A percentile compares a stretch with the other conserved stretches of the same genome.
Conservation (phyloP, 1,139 yeast genomes). For the Magnusiomyces clavatus region DNA sequence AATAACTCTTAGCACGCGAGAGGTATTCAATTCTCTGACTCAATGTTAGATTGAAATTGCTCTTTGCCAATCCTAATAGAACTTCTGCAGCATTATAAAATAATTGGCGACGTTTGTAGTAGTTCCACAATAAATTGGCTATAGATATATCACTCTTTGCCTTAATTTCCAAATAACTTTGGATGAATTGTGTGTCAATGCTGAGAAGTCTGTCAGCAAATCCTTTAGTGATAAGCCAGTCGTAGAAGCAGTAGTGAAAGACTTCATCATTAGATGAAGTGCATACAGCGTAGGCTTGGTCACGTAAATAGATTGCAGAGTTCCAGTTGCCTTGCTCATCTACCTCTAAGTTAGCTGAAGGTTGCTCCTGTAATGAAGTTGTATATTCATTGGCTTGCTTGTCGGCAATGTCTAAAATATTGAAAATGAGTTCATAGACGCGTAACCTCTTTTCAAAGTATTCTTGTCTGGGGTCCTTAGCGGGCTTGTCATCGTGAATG, state of each 20-base stretch:
- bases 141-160: slow-evolving; percentile 59
- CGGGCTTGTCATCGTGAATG: slow-evolving; percentile 43
- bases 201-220: slow-evolving; percentile 70
- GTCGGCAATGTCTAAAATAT: slow-evolving; percentile 65
- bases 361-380: slow-evolving; percentile 19
- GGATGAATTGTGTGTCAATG: slow-evolving; percentile 71
- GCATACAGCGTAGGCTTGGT: slow-evolving; percentile 66
- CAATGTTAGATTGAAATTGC: slow-evolving; percentile 56
- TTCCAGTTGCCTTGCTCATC: neutral
- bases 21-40: slow-evolving; percentile 77
- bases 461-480: slow-evolving; percentile 41
- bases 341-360: neutral
- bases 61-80: slow-evolving; percentile 62
- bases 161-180: slow-evolving; percentile 69
- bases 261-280: slow-evolving; percentile 67
- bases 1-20: slow-evolving; percentile 89
- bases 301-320: slow-evolving; percentile 38
- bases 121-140: slow-evolving; percentile 82
- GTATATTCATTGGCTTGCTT: slow-evolving; percentile 44
- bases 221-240: slow-evolving; percentile 81
- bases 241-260: slow-evolving; percentile 87
- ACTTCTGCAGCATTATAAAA: slow-evolving; percentile 80
- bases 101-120: slow-evolving; percentile 74
- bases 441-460: slow-evolving; percentile 44
- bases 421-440: slow-evolving; percentile 67